phyloP scores from a whole-genome alignment of 2,329 filamentous ascomycete species.

The Sclerotinia glacialis region DNA sequence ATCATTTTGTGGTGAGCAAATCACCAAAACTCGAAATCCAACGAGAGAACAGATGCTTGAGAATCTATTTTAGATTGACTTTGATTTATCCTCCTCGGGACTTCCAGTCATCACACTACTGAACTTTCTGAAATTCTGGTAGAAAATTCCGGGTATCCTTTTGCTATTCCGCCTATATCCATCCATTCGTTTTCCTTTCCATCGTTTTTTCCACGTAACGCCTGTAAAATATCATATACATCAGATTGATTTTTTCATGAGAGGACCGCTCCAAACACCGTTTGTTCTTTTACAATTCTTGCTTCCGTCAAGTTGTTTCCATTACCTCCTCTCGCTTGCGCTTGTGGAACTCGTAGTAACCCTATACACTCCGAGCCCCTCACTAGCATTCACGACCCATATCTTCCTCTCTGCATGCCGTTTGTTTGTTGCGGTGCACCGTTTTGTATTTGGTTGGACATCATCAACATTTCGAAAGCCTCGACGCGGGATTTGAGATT shows the following conservation, averaged over 20 bases:
- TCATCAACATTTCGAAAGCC: constrained; percentile 77
- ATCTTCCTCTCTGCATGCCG: constrained; percentile 13
- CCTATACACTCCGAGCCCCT: background rate
- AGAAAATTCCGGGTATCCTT: constrained; percentile 18
- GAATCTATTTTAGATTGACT: constrained; percentile 11
- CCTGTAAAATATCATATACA: background rate
- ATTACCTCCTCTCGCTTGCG: constrained; percentile 1
- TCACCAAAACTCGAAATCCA: background rate
- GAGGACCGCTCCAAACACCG: constrained; percentile 5
- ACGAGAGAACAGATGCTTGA: background rate
- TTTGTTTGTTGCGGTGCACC: constrained; percentile 5
- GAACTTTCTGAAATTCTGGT: constrained; percentile 1
- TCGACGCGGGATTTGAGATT: constrained; percentile 74
- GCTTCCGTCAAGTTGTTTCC: background rate
- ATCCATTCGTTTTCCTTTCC: background rate
- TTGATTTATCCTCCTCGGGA: constrained; percentile 10
- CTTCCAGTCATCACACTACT: background rate
- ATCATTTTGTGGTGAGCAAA: background rate
- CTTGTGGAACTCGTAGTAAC: background rate
- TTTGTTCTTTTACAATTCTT: constrained; percentile 2
- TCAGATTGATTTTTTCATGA: background rate
- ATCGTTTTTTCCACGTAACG: background rate
- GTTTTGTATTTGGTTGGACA: constrained; percentile 44
- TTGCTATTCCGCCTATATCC: background rate
- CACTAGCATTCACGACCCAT: constrained; percentile 1